Evolutionary conservation across 2,329 filamentous ascomycete species (phyloP), one percentile per base, ranked within the genome.

Genomic region (Cytospora schulzeri): DNA sequence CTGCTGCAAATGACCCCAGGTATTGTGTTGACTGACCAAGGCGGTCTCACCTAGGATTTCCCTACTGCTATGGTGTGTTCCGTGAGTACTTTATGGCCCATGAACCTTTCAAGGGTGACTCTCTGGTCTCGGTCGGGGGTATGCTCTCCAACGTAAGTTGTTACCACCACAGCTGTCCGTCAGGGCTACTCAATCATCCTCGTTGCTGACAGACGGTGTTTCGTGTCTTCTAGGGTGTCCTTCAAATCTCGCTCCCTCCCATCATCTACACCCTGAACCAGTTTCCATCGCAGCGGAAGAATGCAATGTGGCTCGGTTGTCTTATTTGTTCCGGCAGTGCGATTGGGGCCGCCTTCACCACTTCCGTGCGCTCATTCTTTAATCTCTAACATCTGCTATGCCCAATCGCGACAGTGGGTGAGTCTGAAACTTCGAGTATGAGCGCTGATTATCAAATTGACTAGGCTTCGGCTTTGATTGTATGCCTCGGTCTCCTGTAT

Each of bases 81-180:
- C 50, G 50, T 28, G 50, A 53, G 29, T 53, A 53, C 22, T 53
- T 53, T 19, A 2, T 53, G 14, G 28, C 50, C 24, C 50, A 53
- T 11, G 50, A 53, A 53, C 50, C 50, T 17, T 53, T 53, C 29
- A 28, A 53, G 24, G 50, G 50, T 28, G 50, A 53, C 11, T 53
- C 50, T 28, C 50, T 53, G 14, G 50, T 53, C 50, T 53, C 50
- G 29, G 50, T 53, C 7, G 50, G 50, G 24, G 50, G 50, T 15
- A 53, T 53, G 50, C 50, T 53, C 50, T 53, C 50, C 8, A 53
- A 53, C 28, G 50, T 28, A 53, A 53, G 50, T 53, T 53, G 22
- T 53, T 28, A 3, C 22, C 15, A 24, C 3, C 50, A 53, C 28
- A 28, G 50, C 50, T 53, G 50, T 26, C 24, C 8, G 24, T 53